Evolutionary conservation across 2,329 filamentous ascomycete species (phyloP), one percentile per base, ranked within the genome.

Genomic region (Parafenestella ontariensis): DNA sequence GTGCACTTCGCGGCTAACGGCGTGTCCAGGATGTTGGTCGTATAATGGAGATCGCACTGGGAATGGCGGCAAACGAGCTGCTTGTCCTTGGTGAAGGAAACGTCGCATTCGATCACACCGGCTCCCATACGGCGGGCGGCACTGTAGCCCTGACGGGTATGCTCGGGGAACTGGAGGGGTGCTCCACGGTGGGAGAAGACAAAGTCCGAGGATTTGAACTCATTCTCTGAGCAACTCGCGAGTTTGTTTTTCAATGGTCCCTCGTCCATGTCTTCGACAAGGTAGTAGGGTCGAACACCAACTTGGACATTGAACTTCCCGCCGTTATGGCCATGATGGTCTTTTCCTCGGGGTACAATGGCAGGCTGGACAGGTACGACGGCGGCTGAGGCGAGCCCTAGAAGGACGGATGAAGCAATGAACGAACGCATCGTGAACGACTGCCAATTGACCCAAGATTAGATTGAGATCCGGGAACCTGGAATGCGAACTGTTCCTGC

Each of bases 211-310:
- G 66, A 54, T 57, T 68, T 64, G 61, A 76, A 74, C 0, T 72
- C 71, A 40, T 71, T 69, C 43, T 76, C 70, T 11, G 71, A 73
- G 61, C 74, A 76, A 45, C 57, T 66, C 48, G 71, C 65, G n/a
- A 76, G 64, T 59, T 76, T 74, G 46, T 69, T 53, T 53, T 75
- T 76, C 58, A 76, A 51, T 10, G 70, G 62, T 1, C 73, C 63
- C 3, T 70, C 71, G n/a, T 75, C 71, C 74, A 76, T 76, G 52
- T 75, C 61, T 28, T 76, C 58, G 48, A 76, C 61, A 23, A 76
- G 58, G 33, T 72, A 76, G 51, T 73, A 76, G 0, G 74, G 74
- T 9, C 73, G 67, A 31, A 68, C 64, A 31, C 73, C 74, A 18
- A 76, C 64, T 46, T 75, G 70, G 15, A 75, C 63, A 29, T 75